Base-by-base conservation (phyloP, 306 rosid species). In the Ormosia semicastrata region DNA sequence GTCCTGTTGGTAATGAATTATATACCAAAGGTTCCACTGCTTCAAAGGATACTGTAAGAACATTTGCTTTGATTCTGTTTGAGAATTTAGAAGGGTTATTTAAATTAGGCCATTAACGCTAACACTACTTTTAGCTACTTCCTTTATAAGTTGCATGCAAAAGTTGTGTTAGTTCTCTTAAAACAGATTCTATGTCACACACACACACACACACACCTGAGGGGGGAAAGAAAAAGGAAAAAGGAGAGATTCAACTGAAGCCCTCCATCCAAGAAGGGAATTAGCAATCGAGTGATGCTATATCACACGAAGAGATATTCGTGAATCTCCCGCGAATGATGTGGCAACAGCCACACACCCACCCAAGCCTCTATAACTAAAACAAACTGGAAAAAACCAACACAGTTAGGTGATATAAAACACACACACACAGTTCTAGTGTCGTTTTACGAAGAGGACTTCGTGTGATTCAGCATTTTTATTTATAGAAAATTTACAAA, bases 11-110 rank as follows among this genome's bases (percentile, higher is more conserved):
- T 43, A 67, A 63, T 41, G 89, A 84, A 70, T 77, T 52, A 5
- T 66, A 57, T 71, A 59, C 83, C 49, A 67, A 85, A 77, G 77
- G 70, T 70, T 81, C 87, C 49, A 40, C 50, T 39, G 78, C 85
- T 79, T 80, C 89, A 57, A 90, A 88, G 41, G 94, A 93, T 49
- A 69, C 90, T 83, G 98, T 95, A 84, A 89, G 95, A 66, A 73
- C 52, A 29, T 82, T 60, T 65, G 6, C 77, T 79, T 76, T 66
- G 29, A 5, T 14, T 37, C 66, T 75, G 64, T 71, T 66, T 76
- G 58, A 75, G 40, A 77, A 44, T 49, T 53, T 84, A 34, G 69
- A 53, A 50, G 66, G 36, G 17, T 4, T 47, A 29, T 56, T 65
- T 41, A 40, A 18, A 36, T n/a, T 53, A 41, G 60, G 62, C 36